Evolutionary conservation across 345 rosid species (phyloP), one percentile per base, ranked within the genome.

Genomic region (Camelina neglecta): DNA sequence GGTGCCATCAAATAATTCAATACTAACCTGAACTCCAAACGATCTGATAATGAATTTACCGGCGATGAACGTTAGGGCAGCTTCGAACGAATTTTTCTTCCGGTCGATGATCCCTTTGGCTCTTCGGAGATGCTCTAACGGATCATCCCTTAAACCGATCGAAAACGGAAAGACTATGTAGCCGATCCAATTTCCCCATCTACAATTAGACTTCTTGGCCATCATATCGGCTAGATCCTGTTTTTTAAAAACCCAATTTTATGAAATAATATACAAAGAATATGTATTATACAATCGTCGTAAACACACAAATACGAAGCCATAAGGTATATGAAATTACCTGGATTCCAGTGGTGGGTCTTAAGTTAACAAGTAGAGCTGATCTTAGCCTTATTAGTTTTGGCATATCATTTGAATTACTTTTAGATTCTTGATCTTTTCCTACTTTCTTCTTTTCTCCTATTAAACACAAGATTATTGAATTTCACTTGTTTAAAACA

Each of bases 151-250:
- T n/a, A 83, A 39, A 3, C 69, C 80, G 10, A 87, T 82, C 26
- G 69, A 79, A 33, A 89, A 81, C 3, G 93, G 93, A n/a, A 85
- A 51, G 16, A 87, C 38, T 4, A 87, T 74, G 61, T 74, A 87
- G 2, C 88, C 93, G 8, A 89, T 79, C 85, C 83, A 73, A 50
- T 85, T 89, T 2, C 91, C 93, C 91, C 91, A 89, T 38, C 76
- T 79, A 60, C 75, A 84, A 42, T 79, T 75, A 1, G 83, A 71
- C 31, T 70, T 71, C 31, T 83, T 82, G 8, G 66, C 79, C 88
- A 87, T 87, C 85, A 84, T 84, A 72, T 83, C 85, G 10, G 83
- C 84, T 67, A 87, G 73, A 60, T 73, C 87, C 88, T 83, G 76
- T 35, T 50, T 50, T 26, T 3, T 21, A 0, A 21, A 21, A 29